Evolutionary conservation across 2,329 filamentous ascomycete genomes (phyloP).

Genomic region (Aaosphaeria arxii): DNA sequence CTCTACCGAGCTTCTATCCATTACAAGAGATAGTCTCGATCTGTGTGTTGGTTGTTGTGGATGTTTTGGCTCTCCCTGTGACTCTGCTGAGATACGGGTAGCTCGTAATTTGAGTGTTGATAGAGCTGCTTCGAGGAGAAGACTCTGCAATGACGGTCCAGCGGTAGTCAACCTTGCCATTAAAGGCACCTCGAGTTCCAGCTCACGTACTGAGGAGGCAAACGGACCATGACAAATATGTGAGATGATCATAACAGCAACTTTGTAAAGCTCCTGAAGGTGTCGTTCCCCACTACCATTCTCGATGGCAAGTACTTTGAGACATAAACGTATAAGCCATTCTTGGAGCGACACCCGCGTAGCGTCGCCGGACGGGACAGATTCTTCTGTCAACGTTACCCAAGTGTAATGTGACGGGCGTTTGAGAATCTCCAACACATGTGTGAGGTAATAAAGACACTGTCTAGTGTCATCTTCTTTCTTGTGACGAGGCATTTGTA

Average conservation of each 20-base stretch:
- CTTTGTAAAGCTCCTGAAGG: slow-evolving; percentile 66
- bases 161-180: slow-evolving; percentile 63
- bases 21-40: slow-evolving; percentile 26
- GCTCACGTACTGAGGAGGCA: slow-evolving; percentile 55
- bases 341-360: slow-evolving; percentile 57
- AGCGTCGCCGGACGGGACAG: slow-evolving; percentile 49
- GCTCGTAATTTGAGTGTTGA: slow-evolving; percentile 64
- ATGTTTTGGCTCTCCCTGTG: slow-evolving; percentile 16
- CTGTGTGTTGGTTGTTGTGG: slow-evolving; percentile 18
- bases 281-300: slow-evolving; percentile 36
- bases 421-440: slow-evolving; percentile 69
- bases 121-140: slow-evolving; percentile 75
- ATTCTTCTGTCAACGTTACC: slow-evolving; percentile 65
- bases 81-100: slow-evolving; percentile 23
- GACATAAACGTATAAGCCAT: slow-evolving; percentile 64
- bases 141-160: slow-evolving; percentile 67
- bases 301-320: slow-evolving; percentile 57
- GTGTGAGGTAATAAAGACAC: slow-evolving; percentile 74
- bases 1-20: slow-evolving; percentile 27
- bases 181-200: slow-evolving; percentile 68
- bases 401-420: slow-evolving; percentile 68
- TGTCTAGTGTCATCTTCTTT: slow-evolving; percentile 65
- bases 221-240: slow-evolving; percentile 66
- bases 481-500: slow-evolving; percentile 1
- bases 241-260: slow-evolving; percentile 61